Evolutionary conservation across 352 stramenopile species (phyloP), one percentile per base, ranked within the genome.

Genomic region (Pythium folliculosum): DNA sequence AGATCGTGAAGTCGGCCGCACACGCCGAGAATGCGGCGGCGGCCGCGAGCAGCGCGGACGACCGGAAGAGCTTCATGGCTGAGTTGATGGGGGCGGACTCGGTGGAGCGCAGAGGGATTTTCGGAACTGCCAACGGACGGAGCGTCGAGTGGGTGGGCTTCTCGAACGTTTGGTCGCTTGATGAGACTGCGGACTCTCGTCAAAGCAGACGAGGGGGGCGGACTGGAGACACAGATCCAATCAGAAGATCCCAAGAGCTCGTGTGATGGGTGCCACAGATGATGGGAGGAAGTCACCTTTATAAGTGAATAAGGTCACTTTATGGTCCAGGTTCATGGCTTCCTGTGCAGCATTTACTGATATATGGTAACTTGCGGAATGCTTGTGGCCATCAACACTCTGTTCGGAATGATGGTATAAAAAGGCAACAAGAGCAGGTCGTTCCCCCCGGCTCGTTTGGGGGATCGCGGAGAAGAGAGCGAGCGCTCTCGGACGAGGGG

Each of bases 1-100:
- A 45, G 64, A 70, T 70, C 23, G 17, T 62, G 25, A 60, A 70
- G 13, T 49, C 64, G 57, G 37, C 38, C 7, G 45, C 23, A 52
- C 49, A 38, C 27, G 47, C 38, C 27, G 5, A 60, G 32, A n/a
- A 54, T 37, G 22, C 27, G 27, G 27, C 27, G 27, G 27, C 23
- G 54, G 38, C 21, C 25, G 35, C 47, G 12, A 70, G 47, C 22
- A 55, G 44, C 54, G 35, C 27, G 16, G 60, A 53, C 49, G 17
- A 43, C 37, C 37, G 27, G 23, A 66, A 49, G 60, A 57, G 38
- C 50, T 66, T 66, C 60, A 66, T 66, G 1, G 47, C 30, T 7
- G 27, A 38, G 16, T 25, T 21, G 43, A 22, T 12, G 14, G 19
- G 43, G 19, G 6, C 7, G 19, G 43, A 22, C 14, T 12, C 5